Base-by-base conservation (phyloP, 2,329 filamentous ascomycete genomes). In the Dryadomyces quercus-mongolicae region DNA sequence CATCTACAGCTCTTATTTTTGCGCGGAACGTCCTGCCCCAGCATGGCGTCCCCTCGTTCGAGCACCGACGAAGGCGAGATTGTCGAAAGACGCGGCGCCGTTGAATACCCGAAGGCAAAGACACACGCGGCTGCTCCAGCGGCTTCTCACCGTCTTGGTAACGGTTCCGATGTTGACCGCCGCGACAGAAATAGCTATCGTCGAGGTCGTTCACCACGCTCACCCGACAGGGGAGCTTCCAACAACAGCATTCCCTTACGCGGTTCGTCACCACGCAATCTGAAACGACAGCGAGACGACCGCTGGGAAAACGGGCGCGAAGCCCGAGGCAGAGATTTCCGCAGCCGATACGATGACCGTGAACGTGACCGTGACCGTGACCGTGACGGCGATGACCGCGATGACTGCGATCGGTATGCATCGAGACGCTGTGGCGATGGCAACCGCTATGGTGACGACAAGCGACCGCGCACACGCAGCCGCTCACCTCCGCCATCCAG, bases 11-110 rank as follows among this genome's bases (percentile, higher is more conserved):
- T 34, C 36, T 40, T 40, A 13, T 16, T 40, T 40, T 7, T 16
- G n/a, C 15, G 42, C 42, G 42, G 42, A 44, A 40, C 36, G 36
- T 40, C 36, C 36, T 40, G 36, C 36, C 36, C 15, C 16, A 44
- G 42, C 54, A 68, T 68, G 66, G 60, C 64, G 51, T 64, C 64
- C 55, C 57, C 61, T 42, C 55, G 68, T 62, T 73, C 72, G 63
- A 88, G 84, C 72, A 88, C 86, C 66, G 88, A 88, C 71, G 88
- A 94, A 72, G 88, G 89, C 73, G 89, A 94, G 76, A 89, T 92
- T 70, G 73, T 85, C 69, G 87, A 91, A 72, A 80, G 56, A 46
- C 57, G 80, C 72, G 77, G 78, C 72, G 77, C 78, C 71, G 78
- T 76, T 76, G 68, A 68, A 66, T 67, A 74, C 64, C 72, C 71